Base-by-base conservation (phyloP, 805 yeast genomes). In the Komagataella ulmi region DNA sequence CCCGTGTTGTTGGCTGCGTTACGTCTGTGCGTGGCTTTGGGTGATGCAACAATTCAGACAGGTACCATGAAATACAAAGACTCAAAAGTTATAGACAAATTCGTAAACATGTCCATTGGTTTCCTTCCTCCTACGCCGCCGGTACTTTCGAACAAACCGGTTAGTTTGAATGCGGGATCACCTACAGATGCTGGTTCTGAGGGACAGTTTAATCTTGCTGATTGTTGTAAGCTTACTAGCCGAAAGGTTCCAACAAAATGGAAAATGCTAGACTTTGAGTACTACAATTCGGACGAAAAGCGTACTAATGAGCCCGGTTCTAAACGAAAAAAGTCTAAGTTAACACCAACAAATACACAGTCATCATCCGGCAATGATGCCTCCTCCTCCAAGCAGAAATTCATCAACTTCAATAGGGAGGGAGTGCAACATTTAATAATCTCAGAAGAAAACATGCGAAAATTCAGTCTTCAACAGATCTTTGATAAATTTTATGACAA, bases 1-100 rank as follows among this genome's bases (percentile, higher is more conserved):
- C 72, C 73, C 19, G 76, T 89, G 7, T 73, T 82, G 51, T 65
- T 81, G 18, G 70, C 75, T 2, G 81, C 88, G 0, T 66, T 88
- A 58, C 79, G 77, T 62, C 83, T 80, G 7, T 74, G 81, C 43
- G 74, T 79, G 1, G 65, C 79, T 14, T 62, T 85, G 47, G 83
- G 81, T 6, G 87, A 83, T 30, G 40, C 40, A 5, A 30, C 40
- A 10, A 30, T 30, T 5, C 40, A 30, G 8, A 30, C 40, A 4
- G 40, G 40, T 10, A 30, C 40, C 40, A 30, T 30, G 40, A 30
- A 30, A 10, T 30, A 30, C 40, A 30, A 30, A 30, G 40, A 30
- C 6, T 14, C 40, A 30, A 30, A 30, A 14, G 40, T 69, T 10
- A 77, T 75, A 54, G 66, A 70, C 48, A 69, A 72, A 52, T 66